Conservation (phyloP, 208 protist species). For the Acanthamoeba pearcei region DNA sequence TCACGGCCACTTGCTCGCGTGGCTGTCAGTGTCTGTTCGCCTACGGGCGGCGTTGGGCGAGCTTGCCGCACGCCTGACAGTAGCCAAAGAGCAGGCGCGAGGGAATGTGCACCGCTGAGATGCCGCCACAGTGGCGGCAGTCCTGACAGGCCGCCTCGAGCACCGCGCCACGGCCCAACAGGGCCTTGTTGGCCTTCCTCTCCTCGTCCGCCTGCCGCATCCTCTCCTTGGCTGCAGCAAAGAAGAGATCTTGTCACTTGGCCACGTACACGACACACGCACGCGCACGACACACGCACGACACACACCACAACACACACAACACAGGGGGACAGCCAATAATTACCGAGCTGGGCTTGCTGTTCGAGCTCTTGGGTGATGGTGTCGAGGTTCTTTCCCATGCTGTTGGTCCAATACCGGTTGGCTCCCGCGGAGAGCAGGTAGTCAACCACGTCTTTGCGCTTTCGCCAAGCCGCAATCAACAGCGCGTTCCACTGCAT, state of each 20-base stretch:
- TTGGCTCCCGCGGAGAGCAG: not conserved
- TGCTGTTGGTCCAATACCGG: not conserved
- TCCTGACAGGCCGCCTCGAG: not conserved
- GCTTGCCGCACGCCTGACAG: not conserved
- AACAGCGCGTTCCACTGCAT: not conserved
- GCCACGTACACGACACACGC: too few relatives aligned
- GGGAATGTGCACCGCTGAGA: not conserved
- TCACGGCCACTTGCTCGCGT: too few relatives aligned
- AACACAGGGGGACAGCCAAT: not conserved
- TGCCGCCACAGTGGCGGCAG: not conserved
- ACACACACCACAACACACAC: not conserved
- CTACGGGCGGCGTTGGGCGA: not conserved
- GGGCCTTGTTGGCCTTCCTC: not conserved
- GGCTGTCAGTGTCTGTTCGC: too few relatives aligned
- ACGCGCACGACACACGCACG: too few relatives aligned
- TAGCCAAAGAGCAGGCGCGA: conserved; percentile 1
- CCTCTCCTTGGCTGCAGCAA: not conserved
- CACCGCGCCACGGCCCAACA: not conserved
- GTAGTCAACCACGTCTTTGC: not conserved
- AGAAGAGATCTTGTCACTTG: not conserved
- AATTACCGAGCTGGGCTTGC: not conserved
- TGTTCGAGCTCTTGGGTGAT: not conserved
- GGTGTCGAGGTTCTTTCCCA: not conserved
- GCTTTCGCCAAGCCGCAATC: not conserved
- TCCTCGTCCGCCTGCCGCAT: not conserved